Evolutionary conservation across 306 rosid genomes (phyloP).

Genomic region (Castanea sativa): DNA sequence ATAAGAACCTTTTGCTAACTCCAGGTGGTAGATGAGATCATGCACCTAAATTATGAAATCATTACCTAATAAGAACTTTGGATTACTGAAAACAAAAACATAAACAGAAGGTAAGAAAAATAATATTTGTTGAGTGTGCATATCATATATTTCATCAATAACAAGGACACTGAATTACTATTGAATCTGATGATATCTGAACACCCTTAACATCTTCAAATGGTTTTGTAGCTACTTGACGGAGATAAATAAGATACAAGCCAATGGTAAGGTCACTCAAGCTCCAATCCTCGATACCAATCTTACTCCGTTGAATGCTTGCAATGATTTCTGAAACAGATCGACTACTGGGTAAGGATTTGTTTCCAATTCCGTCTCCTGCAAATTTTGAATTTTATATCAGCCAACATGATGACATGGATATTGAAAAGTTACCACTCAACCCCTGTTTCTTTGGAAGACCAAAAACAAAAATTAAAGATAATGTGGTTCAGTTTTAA

Average conservation of each 20-base stretch:
- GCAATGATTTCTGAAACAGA: constrained; percentile 77
- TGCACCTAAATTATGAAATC: constrained; percentile 63
- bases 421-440: constrained; percentile 5
- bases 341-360: constrained; percentile 51
- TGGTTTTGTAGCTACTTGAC: constrained; percentile 71
- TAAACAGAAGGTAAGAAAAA: constrained; percentile 9
- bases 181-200: constrained; percentile 66
- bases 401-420: constrained; percentile 18
- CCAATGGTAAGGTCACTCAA: constrained; percentile 94
- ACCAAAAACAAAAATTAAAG: too few relatives aligned
- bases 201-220: constrained; percentile 65
- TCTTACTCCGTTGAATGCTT: constrained; percentile 73
- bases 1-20: constrained; percentile 81
- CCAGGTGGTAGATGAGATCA: constrained; percentile 81
- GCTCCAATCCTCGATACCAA: constrained; percentile 90
- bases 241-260: constrained; percentile 83
- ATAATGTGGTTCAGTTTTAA: neutral
- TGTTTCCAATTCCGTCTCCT: constrained; percentile 54
- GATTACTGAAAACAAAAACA: constrained; percentile 9
- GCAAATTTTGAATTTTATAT: constrained; percentile 27
- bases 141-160: constrained; percentile 14
- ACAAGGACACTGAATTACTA: constrained; percentile 47
- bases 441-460: neutral
- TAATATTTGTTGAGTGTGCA: constrained; percentile 6
- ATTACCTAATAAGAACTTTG: constrained; percentile 27